Evolutionary conservation across 345 rosid species (phyloP).

Genomic region (Melaleuca quinquenervia): DNA sequence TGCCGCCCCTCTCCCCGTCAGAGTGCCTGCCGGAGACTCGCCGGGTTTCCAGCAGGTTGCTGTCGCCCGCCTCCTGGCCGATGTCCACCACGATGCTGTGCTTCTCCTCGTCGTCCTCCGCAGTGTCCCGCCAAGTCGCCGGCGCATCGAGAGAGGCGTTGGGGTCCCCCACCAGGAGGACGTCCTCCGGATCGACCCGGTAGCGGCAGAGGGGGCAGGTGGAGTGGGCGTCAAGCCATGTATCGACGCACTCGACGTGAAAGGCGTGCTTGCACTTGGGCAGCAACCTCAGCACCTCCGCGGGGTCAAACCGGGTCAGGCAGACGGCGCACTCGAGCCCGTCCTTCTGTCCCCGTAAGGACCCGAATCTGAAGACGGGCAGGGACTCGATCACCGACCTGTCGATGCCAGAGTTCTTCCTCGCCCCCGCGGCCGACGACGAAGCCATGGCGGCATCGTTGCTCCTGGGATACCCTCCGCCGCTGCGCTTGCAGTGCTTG

Average conservation of each 20-base stretch:
- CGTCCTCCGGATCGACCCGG: conserved; percentile 88
- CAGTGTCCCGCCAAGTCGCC: conserved; percentile 30
- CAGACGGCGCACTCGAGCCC: conserved; percentile 91
- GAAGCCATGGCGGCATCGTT: neutral
- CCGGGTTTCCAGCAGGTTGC: neutral
- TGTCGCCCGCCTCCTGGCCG: neutral
- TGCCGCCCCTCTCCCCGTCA: conserved; percentile 38
- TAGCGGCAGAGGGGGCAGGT: conserved; percentile 91
- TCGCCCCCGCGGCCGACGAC: neutral
- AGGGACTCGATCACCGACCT: conserved; percentile 58
- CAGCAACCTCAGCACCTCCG: conserved; percentile 47
- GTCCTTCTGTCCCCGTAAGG: conserved; percentile 60
- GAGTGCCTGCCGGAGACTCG: conserved; percentile 70
- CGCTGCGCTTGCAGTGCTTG: conserved; percentile 51
- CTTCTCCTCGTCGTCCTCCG: neutral
- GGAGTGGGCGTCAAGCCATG: conserved; percentile 94
- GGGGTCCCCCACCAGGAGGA: conserved; percentile 32
- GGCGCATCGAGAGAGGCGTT: conserved; percentile 26
- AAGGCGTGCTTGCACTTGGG: conserved; percentile 95
- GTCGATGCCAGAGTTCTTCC: conserved; percentile 77
- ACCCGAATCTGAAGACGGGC: conserved; percentile 74
- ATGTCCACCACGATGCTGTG: neutral
- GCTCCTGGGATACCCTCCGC: neutral
- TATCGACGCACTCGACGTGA: conserved; percentile 89
- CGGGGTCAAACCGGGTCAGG: conserved; percentile 44